Evolutionary conservation across 192 early-diverging fungal species (phyloP).

Genomic region (Physocladia obscura): DNA sequence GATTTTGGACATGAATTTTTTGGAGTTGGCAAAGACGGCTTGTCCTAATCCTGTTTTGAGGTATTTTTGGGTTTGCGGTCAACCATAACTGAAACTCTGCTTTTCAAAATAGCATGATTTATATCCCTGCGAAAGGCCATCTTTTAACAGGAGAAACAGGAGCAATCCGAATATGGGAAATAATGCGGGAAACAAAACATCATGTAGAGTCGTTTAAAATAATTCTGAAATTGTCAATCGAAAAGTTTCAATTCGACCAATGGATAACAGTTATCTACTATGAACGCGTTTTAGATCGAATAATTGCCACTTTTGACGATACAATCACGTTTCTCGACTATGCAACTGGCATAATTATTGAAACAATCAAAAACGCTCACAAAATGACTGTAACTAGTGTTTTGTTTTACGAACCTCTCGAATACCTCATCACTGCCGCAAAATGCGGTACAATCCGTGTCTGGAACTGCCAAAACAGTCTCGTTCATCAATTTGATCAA

Average conservation of each 20-base stretch:
- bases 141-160: conserved; percentile 20
- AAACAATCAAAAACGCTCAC: conserved; percentile 38
- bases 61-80: conserved; percentile 18
- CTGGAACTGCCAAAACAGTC: conserved; percentile 40
- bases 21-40: conserved; percentile 29
- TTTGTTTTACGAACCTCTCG: conserved; percentile 42
- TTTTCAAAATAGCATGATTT: conserved; percentile 26
- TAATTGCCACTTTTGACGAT: conserved; percentile 38
- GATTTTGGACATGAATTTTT: conserved; percentile 46
- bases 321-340: conserved; percentile 34
- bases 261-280: conserved; percentile 40
- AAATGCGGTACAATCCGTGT: conserved; percentile 42
- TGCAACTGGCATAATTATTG: conserved; percentile 29
- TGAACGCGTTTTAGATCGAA: conserved; percentile 18
- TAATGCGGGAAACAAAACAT: conserved; percentile 23
- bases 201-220: conserved; percentile 31
- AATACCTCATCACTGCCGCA: conserved; percentile 44
- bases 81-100: background rate
- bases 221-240: background rate
- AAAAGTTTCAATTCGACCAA: conserved; percentile 31
- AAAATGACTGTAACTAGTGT: conserved; percentile 41
- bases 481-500: conserved; percentile 42
- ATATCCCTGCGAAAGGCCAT: conserved; percentile 10
- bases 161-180: conserved; percentile 21
- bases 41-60: conserved; percentile 40